phyloP scores from a whole-genome alignment of 2,329 filamentous ascomycete genomes.

The Pyrenophora graminea region DNA sequence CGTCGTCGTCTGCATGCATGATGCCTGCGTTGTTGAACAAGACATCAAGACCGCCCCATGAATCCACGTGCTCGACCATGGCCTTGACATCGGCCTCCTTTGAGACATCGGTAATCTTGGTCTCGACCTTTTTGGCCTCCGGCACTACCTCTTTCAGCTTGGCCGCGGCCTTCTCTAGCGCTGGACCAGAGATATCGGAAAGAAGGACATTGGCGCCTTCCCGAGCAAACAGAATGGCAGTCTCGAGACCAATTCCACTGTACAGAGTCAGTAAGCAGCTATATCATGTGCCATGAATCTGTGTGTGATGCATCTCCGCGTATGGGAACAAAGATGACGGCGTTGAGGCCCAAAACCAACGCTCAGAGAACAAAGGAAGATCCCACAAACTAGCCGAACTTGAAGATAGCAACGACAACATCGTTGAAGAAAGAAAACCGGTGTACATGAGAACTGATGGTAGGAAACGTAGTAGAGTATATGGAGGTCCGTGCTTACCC shows the following conservation, averaged over 20 bases:
- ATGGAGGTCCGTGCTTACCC: conserved; percentile 63
- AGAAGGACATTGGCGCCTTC: conserved; percentile 87
- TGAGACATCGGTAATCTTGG: conserved; percentile 74
- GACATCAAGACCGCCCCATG: conserved; percentile 85
- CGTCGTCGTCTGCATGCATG: conserved; percentile 75
- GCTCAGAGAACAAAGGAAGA: background rate
- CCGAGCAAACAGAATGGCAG: conserved; percentile 82
- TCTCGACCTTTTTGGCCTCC: conserved; percentile 62
- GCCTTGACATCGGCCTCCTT: conserved; percentile 79
- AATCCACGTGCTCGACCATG: conserved; percentile 73
- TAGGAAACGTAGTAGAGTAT: background rate
- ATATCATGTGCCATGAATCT: background rate
- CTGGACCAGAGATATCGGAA: conserved; percentile 79
- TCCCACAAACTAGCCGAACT: background rate
- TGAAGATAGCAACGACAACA: background rate
- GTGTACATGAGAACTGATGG: background rate
- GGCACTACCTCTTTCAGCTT: conserved; percentile 78
- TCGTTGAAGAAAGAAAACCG: background rate
- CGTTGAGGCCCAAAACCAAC: background rate
- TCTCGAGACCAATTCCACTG: conserved; percentile 92
- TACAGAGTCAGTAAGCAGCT: conserved; percentile 20
- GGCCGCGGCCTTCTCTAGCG: conserved; percentile 73
- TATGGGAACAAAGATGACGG: background rate
- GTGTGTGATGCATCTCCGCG: background rate
- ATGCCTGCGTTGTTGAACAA: conserved; percentile 99